Conservation (phyloP, 257 asterid genomes). For the Solanum ossicruentum region DNA sequence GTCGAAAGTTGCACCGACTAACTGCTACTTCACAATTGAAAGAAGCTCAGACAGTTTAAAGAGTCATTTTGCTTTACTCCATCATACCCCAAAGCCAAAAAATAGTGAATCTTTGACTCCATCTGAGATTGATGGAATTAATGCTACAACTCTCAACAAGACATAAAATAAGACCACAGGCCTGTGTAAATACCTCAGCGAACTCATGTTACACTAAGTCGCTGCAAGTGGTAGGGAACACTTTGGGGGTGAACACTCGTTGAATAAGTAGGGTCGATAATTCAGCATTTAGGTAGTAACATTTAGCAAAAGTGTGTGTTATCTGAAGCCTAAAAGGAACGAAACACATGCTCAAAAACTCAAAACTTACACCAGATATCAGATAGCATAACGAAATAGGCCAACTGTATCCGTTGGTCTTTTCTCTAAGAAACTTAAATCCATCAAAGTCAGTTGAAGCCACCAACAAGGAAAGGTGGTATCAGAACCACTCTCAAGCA, state of each 20-base stretch:
- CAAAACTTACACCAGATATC: neutral
- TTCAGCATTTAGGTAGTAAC: neutral
- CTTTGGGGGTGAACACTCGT: neutral
- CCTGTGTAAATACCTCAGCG: neutral
- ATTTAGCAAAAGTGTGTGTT: slow-evolving; percentile 12
- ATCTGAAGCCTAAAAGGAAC: slow-evolving; percentile 31
- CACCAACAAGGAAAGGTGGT: neutral
- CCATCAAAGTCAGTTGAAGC: neutral
- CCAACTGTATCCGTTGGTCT: slow-evolving; percentile 15
- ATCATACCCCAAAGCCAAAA: no score
- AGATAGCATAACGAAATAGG: neutral
- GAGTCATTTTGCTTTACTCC: no score
- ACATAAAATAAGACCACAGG: neutral
- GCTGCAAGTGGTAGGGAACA: neutral
- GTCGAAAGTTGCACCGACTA: no score
- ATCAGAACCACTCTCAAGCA: neutral
- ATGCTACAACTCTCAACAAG: neutral
- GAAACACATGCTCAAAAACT: slow-evolving; percentile 34
- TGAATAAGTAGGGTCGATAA: neutral
- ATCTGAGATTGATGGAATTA: no score
- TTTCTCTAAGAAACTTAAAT: slow-evolving; percentile 5
- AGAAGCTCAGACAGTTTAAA: no score
- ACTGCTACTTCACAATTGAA: no score
- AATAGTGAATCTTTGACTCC: no score
- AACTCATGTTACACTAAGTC: neutral